phyloP scores from a whole-genome alignment of 345 rosid species.

The Luvunga scandens region DNA sequence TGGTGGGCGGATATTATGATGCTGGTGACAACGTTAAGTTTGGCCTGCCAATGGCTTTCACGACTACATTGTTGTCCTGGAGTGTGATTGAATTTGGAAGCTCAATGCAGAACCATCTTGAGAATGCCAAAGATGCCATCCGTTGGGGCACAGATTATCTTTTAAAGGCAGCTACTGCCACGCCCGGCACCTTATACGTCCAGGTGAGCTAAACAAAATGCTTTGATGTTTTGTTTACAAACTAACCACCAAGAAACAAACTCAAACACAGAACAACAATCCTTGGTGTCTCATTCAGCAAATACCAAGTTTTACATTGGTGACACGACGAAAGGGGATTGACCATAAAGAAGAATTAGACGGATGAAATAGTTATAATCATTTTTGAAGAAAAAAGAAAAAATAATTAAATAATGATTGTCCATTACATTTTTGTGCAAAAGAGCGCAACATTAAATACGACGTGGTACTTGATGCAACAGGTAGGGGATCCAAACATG shows the following conservation, averaged over 20 bases:
- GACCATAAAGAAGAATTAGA: too few relatives aligned
- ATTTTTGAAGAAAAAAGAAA: too few relatives aligned
- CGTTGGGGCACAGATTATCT: constrained; percentile 80
- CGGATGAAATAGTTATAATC: too few relatives aligned
- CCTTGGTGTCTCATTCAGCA: background rate
- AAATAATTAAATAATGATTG: too few relatives aligned
- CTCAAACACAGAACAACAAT: background rate
- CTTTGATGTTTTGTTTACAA: background rate
- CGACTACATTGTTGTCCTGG: constrained; percentile 70
- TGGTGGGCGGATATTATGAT: constrained; percentile 77
- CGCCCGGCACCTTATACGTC: constrained; percentile 55
- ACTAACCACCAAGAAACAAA: background rate
- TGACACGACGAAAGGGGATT: background rate
- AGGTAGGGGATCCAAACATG: constrained; percentile 72
- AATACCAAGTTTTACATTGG: background rate
- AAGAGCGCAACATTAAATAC: too few relatives aligned
- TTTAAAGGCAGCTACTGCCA: constrained; percentile 55
- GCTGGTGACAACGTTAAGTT: constrained; percentile 84
- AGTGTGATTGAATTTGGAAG: constrained; percentile 69
- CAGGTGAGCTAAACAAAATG: constrained; percentile 39
- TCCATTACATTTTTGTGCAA: too few relatives aligned
- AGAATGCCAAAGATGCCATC: constrained; percentile 50
- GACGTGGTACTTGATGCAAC: constrained; percentile 10
- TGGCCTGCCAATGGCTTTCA: constrained; percentile 79
- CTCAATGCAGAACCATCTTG: constrained; percentile 49